Conservation (phyloP, 495 filamentous ascomycete genomes). For the Hypoxylon fuscum region DNA sequence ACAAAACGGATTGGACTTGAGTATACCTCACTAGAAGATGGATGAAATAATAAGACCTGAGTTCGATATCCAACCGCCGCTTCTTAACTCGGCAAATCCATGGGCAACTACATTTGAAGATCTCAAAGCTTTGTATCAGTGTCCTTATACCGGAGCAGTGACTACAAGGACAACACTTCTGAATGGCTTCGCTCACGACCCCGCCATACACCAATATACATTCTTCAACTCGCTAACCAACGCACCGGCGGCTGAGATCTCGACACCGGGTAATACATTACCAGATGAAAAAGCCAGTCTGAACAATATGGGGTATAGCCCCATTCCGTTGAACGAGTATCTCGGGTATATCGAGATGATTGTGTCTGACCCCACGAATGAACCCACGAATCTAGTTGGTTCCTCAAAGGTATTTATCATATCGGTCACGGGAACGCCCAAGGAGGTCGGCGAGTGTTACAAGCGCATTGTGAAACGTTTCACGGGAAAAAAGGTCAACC, state of each 20-base stretch:
- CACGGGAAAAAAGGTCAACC: constrained; percentile 34
- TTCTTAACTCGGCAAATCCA: constrained; percentile 75
- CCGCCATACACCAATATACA: constrained; percentile 68
- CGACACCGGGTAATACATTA: constrained; percentile 6
- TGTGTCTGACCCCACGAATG: no score
- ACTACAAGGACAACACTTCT: constrained; percentile 72
- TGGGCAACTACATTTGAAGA: constrained; percentile 72
- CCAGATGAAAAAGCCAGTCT: constrained; percentile 62
- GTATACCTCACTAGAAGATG: neutral
- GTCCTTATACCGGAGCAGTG: constrained; percentile 70
- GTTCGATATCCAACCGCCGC: constrained; percentile 69
- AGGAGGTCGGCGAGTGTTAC: constrained; percentile 60
- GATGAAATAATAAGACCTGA: neutral
- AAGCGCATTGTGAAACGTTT: constrained; percentile 27
- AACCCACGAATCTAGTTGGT: no score
- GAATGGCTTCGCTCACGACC: constrained; percentile 66
- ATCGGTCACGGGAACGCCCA: constrained; percentile 69
- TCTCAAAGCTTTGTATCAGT: constrained; percentile 63
- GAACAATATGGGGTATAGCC: constrained; percentile 75
- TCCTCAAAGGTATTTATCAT: constrained; percentile 76
- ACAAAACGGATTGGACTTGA: no score
- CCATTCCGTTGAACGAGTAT: constrained; percentile 72
- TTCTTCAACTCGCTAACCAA: constrained; percentile 68
- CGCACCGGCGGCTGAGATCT: neutral
- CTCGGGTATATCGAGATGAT: constrained; percentile 59